phyloP scores from a whole-genome alignment of 2,329 filamentous ascomycete species.

The Aspergillus caelatus region DNA sequence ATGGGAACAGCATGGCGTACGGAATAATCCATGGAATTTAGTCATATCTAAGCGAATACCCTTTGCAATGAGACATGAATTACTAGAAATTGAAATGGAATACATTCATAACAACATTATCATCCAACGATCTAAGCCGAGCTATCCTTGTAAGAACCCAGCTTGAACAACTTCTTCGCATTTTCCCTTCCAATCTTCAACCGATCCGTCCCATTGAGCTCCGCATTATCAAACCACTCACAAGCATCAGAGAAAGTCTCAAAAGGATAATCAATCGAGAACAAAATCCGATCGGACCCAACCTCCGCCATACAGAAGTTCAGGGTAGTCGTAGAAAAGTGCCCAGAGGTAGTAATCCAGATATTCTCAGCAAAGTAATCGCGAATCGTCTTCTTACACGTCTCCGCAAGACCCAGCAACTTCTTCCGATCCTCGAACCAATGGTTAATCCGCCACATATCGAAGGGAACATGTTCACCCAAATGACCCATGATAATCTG shows the following conservation, averaged over 20 bases:
- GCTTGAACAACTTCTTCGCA: slow-evolving; percentile 48
- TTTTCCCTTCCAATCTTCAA: slow-evolving; percentile 52
- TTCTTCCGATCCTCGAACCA: slow-evolving; percentile 47
- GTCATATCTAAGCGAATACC: neutral
- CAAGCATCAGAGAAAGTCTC: slow-evolving; percentile 46
- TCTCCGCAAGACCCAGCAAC: slow-evolving; percentile 37
- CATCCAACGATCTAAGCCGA: slow-evolving; percentile 20
- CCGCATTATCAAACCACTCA: slow-evolving; percentile 46
- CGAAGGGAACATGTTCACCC: slow-evolving; percentile 55
- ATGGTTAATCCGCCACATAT: slow-evolving; percentile 52
- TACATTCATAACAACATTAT: neutral
- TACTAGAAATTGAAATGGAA: neutral
- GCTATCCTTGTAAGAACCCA: slow-evolving; percentile 37
- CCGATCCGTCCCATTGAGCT: slow-evolving; percentile 41
- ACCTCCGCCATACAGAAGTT: slow-evolving; percentile 45
- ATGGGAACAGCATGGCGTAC: neutral
- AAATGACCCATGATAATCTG: slow-evolving; percentile 54
- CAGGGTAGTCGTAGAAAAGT: slow-evolving; percentile 45
- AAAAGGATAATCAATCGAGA: slow-evolving; percentile 47
- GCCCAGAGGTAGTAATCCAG: slow-evolving; percentile 47
- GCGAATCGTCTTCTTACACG: slow-evolving; percentile 50
- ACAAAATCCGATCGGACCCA: slow-evolving; percentile 43
- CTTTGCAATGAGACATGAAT: neutral
- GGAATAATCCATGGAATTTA: neutral
- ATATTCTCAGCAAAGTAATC: slow-evolving; percentile 47